Evolutionary conservation across 2,329 filamentous ascomycete genomes (phyloP).

Genomic region (Fusarium caatingaense): DNA sequence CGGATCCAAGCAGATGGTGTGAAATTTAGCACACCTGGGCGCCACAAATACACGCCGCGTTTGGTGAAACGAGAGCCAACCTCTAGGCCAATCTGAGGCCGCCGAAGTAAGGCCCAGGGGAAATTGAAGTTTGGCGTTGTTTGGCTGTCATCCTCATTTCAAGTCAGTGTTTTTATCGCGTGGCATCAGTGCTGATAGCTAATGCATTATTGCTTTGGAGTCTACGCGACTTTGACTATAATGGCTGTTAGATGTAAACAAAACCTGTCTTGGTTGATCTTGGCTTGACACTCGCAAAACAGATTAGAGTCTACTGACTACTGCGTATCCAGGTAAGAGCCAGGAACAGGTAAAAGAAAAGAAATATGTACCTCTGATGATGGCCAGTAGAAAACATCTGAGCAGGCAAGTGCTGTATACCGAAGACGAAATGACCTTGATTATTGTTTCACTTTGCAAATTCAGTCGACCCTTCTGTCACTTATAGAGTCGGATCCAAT

Average conservation of each 20-base stretch:
- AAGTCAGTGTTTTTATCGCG: background rate
- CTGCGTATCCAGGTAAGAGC: background rate
- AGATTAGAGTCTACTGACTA: background rate
- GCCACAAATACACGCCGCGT: slow-evolving; percentile 29
- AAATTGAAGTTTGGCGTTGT: background rate
- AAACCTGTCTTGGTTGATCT: background rate
- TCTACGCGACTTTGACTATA: background rate
- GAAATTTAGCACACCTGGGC: slow-evolving; percentile 42
- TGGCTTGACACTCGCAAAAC: background rate
- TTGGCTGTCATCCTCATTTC: background rate
- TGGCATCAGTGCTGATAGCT: background rate
- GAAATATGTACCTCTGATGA: background rate
- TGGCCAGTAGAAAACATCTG: background rate
- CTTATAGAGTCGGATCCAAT: background rate
- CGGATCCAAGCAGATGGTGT: slow-evolving; percentile 15
- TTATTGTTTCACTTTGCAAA: background rate
- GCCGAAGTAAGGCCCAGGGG: slow-evolving; percentile 21
- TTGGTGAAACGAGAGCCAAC: slow-evolving; percentile 33
- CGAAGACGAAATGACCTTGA: no score
- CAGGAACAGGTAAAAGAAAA: background rate
- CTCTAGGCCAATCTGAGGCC: slow-evolving; percentile 27
- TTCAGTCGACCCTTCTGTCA: background rate
- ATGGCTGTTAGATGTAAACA: background rate
- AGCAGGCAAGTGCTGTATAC: no score
- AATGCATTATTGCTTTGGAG: background rate